These are phyloP conservation scores for Alnus rubra DNA, from an alignment of 306 rosid genomes.

Conservation along the genomic window DNA sequence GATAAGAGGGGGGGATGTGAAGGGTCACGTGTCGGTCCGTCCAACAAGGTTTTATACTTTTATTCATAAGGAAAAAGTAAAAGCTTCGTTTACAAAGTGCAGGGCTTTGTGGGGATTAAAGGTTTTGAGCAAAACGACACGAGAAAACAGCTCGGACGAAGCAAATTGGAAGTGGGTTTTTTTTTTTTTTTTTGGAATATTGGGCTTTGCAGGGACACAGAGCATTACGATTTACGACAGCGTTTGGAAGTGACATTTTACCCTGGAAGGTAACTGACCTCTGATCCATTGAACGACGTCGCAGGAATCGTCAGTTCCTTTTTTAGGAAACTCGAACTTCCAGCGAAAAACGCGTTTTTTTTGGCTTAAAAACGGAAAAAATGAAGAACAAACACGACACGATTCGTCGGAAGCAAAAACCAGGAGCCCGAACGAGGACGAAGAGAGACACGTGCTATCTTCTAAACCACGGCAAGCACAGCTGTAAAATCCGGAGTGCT, in stretches of 20 bases:
- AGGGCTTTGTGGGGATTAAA: not conserved
- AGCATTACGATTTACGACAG: not conserved
- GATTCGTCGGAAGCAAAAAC: not conserved
- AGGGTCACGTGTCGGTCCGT: slow-evolving; percentile 5
- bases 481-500: not conserved
- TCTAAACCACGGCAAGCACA: no score
- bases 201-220: no score
- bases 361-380: not conserved
- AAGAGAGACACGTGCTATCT: slow-evolving; percentile 26
- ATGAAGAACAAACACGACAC: not conserved
- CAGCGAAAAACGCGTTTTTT: not conserved
- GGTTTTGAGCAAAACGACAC: slow-evolving; percentile 35
- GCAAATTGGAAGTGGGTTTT: no score
- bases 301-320: not conserved
- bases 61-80: not conserved
- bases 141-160: slow-evolving; percentile 28
- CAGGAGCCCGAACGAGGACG: not conserved
- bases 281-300: not conserved
- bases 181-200: not conserved
- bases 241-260: not conserved
- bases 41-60: not conserved
- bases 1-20: not conserved
- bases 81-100: slow-evolving; percentile 10
- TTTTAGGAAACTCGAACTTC: not conserved
- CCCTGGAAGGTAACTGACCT: not conserved